A percentile compares a stretch with the other conserved stretches of the same genome.
Conservation (phyloP, 306 rosid species). For the Fagus crenata region DNA sequence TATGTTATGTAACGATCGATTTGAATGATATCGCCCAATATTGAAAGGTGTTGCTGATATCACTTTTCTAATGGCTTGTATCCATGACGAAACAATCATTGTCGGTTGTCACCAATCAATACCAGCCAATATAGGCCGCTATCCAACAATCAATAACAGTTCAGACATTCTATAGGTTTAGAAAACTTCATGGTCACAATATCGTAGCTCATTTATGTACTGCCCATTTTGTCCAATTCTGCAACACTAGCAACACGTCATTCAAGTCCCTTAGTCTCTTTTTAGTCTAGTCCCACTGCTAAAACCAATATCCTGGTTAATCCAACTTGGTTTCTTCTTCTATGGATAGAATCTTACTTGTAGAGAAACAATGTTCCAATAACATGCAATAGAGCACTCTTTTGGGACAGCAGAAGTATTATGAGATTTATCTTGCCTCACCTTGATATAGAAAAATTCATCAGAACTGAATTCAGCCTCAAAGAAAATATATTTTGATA, state of each 20-base stretch:
- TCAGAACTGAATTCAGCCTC: background rate
- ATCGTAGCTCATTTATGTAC: background rate
- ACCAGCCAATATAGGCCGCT: background rate
- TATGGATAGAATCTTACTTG: background rate
- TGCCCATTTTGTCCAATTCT: background rate
- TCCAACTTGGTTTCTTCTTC: background rate
- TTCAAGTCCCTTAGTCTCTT: background rate
- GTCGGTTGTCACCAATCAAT: background rate
- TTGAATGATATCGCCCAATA: background rate
- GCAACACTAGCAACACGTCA: background rate
- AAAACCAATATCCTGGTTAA: background rate
- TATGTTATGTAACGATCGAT: background rate
- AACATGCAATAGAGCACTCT: background rate
- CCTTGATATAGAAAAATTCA: no score
- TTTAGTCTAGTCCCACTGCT: background rate
- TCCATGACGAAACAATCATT: background rate
- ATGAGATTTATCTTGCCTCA: background rate
- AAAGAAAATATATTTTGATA: background rate
- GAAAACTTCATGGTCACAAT: background rate
- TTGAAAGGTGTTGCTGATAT: background rate
- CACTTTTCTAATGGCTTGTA: background rate
- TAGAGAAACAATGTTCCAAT: background rate
- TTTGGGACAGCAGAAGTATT: background rate
- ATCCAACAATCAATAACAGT: background rate
- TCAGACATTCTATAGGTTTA: no score